phyloP scores from a whole-genome alignment of 805 yeast genomes.

The Candida hungchunana region DNA sequence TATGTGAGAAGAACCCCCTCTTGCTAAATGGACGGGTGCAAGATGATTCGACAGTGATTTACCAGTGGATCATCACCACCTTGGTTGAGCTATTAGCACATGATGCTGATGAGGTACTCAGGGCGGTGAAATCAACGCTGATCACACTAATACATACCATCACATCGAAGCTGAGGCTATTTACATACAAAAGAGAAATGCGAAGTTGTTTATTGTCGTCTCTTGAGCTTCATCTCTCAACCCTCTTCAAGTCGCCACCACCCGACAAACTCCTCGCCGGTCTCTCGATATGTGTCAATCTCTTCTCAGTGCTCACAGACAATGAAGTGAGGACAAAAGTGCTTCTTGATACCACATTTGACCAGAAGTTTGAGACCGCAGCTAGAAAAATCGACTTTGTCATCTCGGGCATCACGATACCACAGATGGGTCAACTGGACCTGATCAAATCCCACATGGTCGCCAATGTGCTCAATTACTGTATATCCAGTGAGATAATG shows the following conservation, averaged over 20 bases:
- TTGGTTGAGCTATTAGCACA: slow-evolving; percentile 17
- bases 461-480: slow-evolving; percentile 15
- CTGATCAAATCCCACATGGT: slow-evolving; percentile 22
- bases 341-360: slow-evolving; percentile 20
- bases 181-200: slow-evolving; percentile 20
- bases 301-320: slow-evolving; percentile 23
- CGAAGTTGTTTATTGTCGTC: slow-evolving; percentile 12
- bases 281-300: slow-evolving; percentile 17
- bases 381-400: slow-evolving; percentile 22
- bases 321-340: slow-evolving; percentile 19
- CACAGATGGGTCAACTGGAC: slow-evolving; percentile 10
- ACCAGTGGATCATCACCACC: slow-evolving; percentile 22
- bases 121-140: slow-evolving; percentile 19
- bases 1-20: slow-evolving; percentile 20
- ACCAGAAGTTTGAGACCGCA: slow-evolving; percentile 22
- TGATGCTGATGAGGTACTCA: slow-evolving; percentile 12
- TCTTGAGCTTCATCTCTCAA: slow-evolving; percentile 13
- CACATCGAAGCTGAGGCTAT: slow-evolving; percentile 19
- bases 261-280: slow-evolving; percentile 11
- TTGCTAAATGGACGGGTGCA: slow-evolving; percentile 15
- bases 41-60: slow-evolving; percentile 7
- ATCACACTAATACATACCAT: slow-evolving; percentile 21
- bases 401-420: slow-evolving; percentile 7
- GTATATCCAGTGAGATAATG: slow-evolving; percentile 15
- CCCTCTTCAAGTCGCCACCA: slow-evolving; percentile 15